Evolutionary conservation across 2,329 filamentous ascomycete genomes (phyloP), one percentile per base, ranked within the genome.

Genomic region (Botrytis hyacinthi): DNA sequence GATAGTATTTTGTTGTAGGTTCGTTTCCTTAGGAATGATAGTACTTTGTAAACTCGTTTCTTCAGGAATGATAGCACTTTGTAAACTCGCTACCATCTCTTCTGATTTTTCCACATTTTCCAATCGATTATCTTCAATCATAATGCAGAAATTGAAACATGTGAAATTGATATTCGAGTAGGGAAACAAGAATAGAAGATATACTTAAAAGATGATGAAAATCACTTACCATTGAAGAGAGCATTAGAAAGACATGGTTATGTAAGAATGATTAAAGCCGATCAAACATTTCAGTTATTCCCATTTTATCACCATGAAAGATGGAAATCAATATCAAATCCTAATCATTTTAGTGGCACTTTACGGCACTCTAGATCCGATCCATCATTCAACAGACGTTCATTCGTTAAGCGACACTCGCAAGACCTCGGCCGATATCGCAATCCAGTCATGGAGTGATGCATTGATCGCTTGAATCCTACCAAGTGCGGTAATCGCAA

Each of bases 21-120:
- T 61, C 68, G 70, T 35, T 69, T 76, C 77, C 44, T 76, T 68
- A 22, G 42, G 16, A 18, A 44, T 44, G 16, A 44, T 42, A 29
- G 75, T 62, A 46, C 74, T 74, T 73, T 75, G 77, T 10, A 74
- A n/a, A 59, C 67, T 73, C 26, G 74, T 16, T 42, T 42, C 40
- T 42, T 16, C 5, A 42, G 40, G 12, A 40, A 14, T 42, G 40
- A 16, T 42, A 32, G 76, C 62, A 44, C 74, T 74, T 73, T 76
- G 77, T 10, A 75, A 35, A 65, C 70, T 73, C 26, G 73, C 73
- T 42, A 68, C 72, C 60, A 74, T 61, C 61, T 76, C 76, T 70
- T 76, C 75, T 67, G 72, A 74, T 32, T 77, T 77, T 59, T 76
- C 78, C 71, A 69, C 74, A 72, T 76, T 75, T 73, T 73, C 67